phyloP scores from a whole-genome alignment of 495 filamentous ascomycete genomes.

The Thermochaetoides thermophila region DNA sequence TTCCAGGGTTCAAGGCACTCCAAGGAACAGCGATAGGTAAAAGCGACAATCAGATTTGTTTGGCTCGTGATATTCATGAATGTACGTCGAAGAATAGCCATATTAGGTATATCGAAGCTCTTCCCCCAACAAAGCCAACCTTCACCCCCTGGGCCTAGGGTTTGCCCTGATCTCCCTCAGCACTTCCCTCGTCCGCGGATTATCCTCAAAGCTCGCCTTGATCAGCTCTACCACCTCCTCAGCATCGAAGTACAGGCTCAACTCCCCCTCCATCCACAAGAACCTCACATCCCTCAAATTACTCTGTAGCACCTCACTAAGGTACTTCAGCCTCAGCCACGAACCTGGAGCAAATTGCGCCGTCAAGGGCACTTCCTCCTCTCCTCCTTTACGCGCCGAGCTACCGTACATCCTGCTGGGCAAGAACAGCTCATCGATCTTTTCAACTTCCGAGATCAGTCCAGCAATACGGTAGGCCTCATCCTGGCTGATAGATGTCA shows the following conservation, averaged over 20 bases:
- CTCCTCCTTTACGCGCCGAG: constrained; percentile 10
- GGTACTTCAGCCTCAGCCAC: constrained; percentile 84
- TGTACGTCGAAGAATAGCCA: too few species aligned
- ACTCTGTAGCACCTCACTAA: constrained; percentile 79
- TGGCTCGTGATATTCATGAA: too few species aligned
- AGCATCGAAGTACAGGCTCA: constrained; percentile 65
- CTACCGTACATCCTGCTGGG: constrained; percentile 25
- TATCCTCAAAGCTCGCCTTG: constrained; percentile 79
- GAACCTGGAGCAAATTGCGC: constrained; percentile 62
- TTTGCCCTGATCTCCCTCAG: constrained; percentile 60
- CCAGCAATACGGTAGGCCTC: constrained; percentile 67
- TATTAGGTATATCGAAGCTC: too few species aligned
- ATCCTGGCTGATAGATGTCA: constrained; percentile 71
- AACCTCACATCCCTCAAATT: constrained; percentile 78
- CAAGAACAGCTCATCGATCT: constrained; percentile 61
- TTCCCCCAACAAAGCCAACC: too few species aligned
- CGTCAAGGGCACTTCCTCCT: constrained; percentile 45
- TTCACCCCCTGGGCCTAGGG: constrained; percentile 19
- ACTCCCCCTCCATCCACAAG: constrained; percentile 73
- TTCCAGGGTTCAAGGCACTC: too few species aligned
- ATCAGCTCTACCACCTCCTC: constrained; percentile 86
- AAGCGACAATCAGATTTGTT: too few species aligned
- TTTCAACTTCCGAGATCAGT: constrained; percentile 54
- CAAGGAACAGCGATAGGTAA: too few species aligned
- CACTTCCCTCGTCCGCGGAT: constrained; percentile 56